A percentile compares a stretch with the other conserved stretches of the same genome.
Conservation (phyloP, 148 eudicot species). For the Linanthus parryae region DNA sequence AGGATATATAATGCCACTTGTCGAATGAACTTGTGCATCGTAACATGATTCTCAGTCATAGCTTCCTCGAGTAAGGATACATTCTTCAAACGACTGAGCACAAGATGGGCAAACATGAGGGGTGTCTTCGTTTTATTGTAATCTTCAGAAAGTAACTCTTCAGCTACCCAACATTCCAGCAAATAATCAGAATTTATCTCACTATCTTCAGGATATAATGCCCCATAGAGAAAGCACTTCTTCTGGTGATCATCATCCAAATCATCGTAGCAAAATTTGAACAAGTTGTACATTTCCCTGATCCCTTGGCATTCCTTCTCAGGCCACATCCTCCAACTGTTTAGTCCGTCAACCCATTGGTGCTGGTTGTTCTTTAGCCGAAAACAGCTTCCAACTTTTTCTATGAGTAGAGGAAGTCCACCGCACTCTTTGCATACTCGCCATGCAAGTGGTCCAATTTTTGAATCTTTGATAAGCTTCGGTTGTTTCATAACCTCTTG, state of each 20-base stretch:
- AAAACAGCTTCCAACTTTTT: conserved; percentile 7
- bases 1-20: conserved; percentile 6
- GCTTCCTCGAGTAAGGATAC: conserved; percentile 13
- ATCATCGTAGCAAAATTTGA: conserved; percentile 7
- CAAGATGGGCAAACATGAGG: conserved; percentile 2
- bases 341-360: conserved; percentile 10
- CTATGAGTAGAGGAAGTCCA: conserved; percentile 11
- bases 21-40: conserved; percentile 16
- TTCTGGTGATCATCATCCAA: conserved; percentile 7
- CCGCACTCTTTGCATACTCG: background rate
- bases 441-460: background rate
- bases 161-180: conserved; percentile 12
- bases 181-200: conserved; percentile 7
- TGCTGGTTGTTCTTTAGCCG: background rate
- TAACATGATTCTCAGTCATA: conserved; percentile 1
- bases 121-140: background rate
- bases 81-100: conserved; percentile 3
- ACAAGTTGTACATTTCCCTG: conserved; percentile 9
- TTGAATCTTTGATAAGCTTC: background rate
- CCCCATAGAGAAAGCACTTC: conserved; percentile 16
- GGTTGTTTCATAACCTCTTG: conserved; percentile 1
- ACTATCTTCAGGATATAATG: conserved; percentile 14
- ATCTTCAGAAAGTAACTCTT: background rate
- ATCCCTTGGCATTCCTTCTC: conserved; percentile 3
- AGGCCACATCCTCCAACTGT: conserved; percentile 4